Evolutionary conservation across 2,329 filamentous ascomycete genomes (phyloP).

Genomic region (Clonostachys sp.): DNA sequence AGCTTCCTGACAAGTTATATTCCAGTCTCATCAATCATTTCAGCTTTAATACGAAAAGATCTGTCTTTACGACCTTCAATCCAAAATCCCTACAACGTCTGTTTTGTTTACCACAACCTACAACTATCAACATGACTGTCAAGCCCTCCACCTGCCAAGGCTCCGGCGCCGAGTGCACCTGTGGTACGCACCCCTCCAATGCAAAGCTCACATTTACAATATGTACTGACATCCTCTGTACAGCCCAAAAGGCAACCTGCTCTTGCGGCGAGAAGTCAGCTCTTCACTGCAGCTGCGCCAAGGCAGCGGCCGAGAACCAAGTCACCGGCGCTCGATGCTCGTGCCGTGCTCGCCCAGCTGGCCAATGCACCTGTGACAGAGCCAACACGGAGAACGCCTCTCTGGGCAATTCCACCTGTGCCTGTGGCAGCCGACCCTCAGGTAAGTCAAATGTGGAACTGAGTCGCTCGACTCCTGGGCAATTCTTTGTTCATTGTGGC

Average conservation of each 20-base stretch:
- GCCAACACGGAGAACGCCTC: slow-evolving; percentile 65
- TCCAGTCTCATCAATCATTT: neutral
- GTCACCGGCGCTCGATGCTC: slow-evolving; percentile 72
- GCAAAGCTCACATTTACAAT: neutral
- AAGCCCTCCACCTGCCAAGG: slow-evolving; percentile 51
- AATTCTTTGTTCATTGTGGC: neutral
- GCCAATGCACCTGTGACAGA: slow-evolving; percentile 77
- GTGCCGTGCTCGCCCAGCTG: slow-evolving; percentile 75
- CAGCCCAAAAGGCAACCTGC: slow-evolving; percentile 66
- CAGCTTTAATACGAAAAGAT: neutral
- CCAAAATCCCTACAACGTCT: too few species aligned
- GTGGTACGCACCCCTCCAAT: slow-evolving; percentile 38
- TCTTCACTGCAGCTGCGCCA: slow-evolving; percentile 81
- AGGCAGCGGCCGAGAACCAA: slow-evolving; percentile 70
- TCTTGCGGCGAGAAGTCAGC: slow-evolving; percentile 88
- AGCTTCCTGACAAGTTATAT: too few species aligned
- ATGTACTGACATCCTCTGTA: slow-evolving; percentile 1
- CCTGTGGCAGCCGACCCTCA: slow-evolving; percentile 71
- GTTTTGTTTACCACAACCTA: neutral
- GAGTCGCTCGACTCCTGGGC: neutral
- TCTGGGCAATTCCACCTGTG: slow-evolving; percentile 58
- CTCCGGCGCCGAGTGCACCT: slow-evolving; percentile 49
- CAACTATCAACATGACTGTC: slow-evolving; percentile 21
- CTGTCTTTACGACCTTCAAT: neutral
- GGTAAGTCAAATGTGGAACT: slow-evolving; percentile 41